Percentiles rank a stretch among this genome's conserved stretches.
phyloP scores from a whole-genome alignment of 2,329 filamentous ascomycete species.

The Alternaria gaisen region DNA sequence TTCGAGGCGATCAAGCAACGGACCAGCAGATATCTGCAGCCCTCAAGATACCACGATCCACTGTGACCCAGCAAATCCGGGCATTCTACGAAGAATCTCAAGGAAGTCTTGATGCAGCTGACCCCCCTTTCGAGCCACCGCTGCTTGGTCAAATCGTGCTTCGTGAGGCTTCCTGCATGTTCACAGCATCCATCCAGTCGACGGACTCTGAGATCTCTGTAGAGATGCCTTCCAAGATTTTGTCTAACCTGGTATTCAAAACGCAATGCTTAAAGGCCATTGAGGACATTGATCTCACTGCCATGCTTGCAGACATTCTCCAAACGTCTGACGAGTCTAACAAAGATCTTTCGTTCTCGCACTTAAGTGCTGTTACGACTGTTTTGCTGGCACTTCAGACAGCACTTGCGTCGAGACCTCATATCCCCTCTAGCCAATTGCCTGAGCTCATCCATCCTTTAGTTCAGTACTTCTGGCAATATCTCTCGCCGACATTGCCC shows the following conservation, averaged over 20 bases:
- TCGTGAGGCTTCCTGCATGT: constrained; percentile 42
- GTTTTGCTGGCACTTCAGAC: constrained; percentile 47
- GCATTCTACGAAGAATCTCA: constrained; percentile 50
- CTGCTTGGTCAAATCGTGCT: constrained; percentile 42
- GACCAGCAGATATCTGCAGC: constrained; percentile 14
- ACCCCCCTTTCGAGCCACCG: constrained; percentile 37
- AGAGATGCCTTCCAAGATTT: constrained; percentile 44
- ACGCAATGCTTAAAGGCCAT: constrained; percentile 35
- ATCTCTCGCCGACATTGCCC: constrained; percentile 80
- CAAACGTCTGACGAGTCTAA: constrained; percentile 4
- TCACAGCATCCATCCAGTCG: constrained; percentile 33
- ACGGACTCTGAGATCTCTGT: constrained; percentile 19
- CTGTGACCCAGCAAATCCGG: constrained; percentile 32
- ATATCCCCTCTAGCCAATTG: constrained; percentile 56
- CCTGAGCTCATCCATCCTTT: constrained; percentile 73
- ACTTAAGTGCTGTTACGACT: constrained; percentile 43
- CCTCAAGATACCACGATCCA: constrained; percentile 15
- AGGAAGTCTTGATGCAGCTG: constrained; percentile 44
- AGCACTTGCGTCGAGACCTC: constrained; percentile 32
- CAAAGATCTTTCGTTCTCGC: constrained; percentile 33
- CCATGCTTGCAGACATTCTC: constrained; percentile 37
- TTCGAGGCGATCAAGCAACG: constrained; percentile 24
- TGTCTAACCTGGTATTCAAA: constrained; percentile 48
- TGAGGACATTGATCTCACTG: constrained; percentile 37
- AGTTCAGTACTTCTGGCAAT: constrained; percentile 78